A percentile compares a stretch with the other conserved stretches of the same genome.
phyloP scores from a whole-genome alignment of 768 basidiomycete species.

The Leccinum incarnatum region DNA sequence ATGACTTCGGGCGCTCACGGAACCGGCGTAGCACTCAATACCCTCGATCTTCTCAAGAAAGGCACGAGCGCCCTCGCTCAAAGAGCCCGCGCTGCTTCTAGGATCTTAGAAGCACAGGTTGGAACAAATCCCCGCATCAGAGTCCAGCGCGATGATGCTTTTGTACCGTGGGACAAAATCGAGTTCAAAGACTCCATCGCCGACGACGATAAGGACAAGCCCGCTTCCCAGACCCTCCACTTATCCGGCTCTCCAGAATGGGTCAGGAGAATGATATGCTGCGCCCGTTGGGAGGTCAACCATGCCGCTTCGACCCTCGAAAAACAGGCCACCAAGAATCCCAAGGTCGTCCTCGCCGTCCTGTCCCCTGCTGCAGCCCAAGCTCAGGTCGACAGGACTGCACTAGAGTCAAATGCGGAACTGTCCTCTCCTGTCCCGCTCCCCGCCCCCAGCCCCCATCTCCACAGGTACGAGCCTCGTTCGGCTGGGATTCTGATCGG shows the following conservation, averaged over 20 bases:
- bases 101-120: slow-evolving; percentile 85
- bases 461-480: slow-evolving; percentile 62
- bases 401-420: slow-evolving; percentile 20
- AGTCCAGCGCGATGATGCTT: slow-evolving; percentile 80
- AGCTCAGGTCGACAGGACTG: slow-evolving; percentile 24
- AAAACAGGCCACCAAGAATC: slow-evolving; percentile 21
- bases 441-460: slow-evolving; percentile 53
- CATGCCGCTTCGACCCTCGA: slow-evolving; percentile 40
- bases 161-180: slow-evolving; percentile 78
- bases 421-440: slow-evolving; percentile 58
- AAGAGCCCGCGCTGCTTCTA: slow-evolving; percentile 82
- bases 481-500: slow-evolving; percentile 60
- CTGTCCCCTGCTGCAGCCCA: slow-evolving; percentile 33
- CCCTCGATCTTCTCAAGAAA: slow-evolving; percentile 90
- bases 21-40: slow-evolving; percentile 68
- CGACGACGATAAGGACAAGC: slow-evolving; percentile 25
- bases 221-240: slow-evolving; percentile 23
- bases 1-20: not conserved
- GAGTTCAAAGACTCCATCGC: slow-evolving; percentile 41
- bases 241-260: slow-evolving; percentile 65
- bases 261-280: slow-evolving; percentile 82
- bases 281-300: slow-evolving; percentile 72
- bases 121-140: slow-evolving; percentile 78
- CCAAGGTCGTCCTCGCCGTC: slow-evolving; percentile 65
- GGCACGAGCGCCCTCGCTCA: slow-evolving; percentile 75